A percentile compares a stretch with the other conserved stretches of the same genome.
Evolutionary conservation across 805 yeast genomes (phyloP).

Genomic region (Candida loeiensis): DNA sequence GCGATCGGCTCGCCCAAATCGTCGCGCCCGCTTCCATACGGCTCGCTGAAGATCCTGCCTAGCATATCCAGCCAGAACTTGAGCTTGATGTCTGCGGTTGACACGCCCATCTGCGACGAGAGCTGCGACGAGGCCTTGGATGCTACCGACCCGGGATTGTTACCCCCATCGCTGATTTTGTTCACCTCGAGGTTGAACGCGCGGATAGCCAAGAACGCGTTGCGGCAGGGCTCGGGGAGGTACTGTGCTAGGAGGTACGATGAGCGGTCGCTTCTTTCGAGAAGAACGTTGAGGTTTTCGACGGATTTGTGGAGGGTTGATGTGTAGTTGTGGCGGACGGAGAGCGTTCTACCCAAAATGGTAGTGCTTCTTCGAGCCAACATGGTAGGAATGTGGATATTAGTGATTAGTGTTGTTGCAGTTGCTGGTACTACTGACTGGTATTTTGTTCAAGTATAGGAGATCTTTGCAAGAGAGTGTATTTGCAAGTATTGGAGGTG

Average conservation of each 20-base stretch:
- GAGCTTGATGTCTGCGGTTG: constrained; percentile 53
- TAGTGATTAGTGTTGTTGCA: not conserved
- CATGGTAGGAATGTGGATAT: not conserved
- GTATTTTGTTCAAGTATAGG: not conserved
- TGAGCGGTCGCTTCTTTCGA: constrained; percentile 55
- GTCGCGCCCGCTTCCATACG: constrained; percentile 19
- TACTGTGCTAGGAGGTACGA: constrained; percentile 65
- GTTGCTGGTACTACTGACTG: not conserved
- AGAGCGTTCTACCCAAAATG: no score
- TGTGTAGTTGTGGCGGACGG: constrained; percentile 1
- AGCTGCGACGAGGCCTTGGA: constrained; percentile 30
- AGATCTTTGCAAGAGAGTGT: no score
- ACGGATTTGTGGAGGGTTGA: constrained; percentile 30
- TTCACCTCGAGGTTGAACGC: constrained; percentile 65
- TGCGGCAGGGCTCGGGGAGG: constrained; percentile 60
- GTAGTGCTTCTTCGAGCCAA: no score
- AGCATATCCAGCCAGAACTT: constrained; percentile 72
- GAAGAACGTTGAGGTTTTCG: constrained; percentile 42
- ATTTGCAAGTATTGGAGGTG: no score
- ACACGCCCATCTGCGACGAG: constrained; percentile 31
- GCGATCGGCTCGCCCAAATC: constrained; percentile 61
- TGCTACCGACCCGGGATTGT: constrained; percentile 19
- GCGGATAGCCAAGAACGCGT: constrained; percentile 59
- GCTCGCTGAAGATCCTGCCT: constrained; percentile 39
- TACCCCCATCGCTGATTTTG: constrained; percentile 39